Evolutionary conservation across 192 early-diverging fungal genomes (phyloP), one percentile per base, ranked within the genome.

Genomic region (Umbelopsis vinacea): DNA sequence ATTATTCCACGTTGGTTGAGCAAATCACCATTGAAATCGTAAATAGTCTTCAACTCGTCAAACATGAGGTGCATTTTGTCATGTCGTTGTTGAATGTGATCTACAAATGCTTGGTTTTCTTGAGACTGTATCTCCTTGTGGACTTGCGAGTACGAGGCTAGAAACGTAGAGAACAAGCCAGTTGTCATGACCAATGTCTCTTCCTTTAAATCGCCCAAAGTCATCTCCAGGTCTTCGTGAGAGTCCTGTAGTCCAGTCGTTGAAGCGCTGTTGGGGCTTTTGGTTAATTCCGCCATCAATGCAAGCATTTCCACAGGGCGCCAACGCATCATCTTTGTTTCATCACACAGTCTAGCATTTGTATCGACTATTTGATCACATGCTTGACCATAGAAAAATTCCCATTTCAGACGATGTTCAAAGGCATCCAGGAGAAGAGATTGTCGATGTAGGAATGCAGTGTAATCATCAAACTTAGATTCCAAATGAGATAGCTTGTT

Each of bases 291-390:
- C 4, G 57, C 35, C 17, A 50, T 21, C 48, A 50, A 19, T 50
- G 48, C n/a, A 17, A 50, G 48, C n/a, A 21, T 50, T 50, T 50
- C 48, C 7, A 50, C n/a, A 10, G 57, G 57, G 6, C 33, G 33
- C 57, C 57, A 63, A 19, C 57, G 57, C 19, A 26, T n/a, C 33
- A 37, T 63, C 33, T 63, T 63, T 29, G 57, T 11, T 19, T 11
- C 12, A 29, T 29, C 33, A 22, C 11, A 37, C 3, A 63, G 19
- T 37, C 35, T 63, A 12, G 33, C 8, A 37, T 37, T 37, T n/a
- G 26, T 8, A 38, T 63, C 57, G 4, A 35, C 3, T 4, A 63
- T 63, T 37, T 63, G 29, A 5, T 63, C 15, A 17, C 24, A 63
- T 29, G 17, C 6, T 17, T 17, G 23, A 17, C 17, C 17, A 38